A percentile compares a stretch with the other conserved stretches of the same genome.
Conservation (phyloP, 495 filamentous ascomycete species). For the Bacidia rubella region DNA sequence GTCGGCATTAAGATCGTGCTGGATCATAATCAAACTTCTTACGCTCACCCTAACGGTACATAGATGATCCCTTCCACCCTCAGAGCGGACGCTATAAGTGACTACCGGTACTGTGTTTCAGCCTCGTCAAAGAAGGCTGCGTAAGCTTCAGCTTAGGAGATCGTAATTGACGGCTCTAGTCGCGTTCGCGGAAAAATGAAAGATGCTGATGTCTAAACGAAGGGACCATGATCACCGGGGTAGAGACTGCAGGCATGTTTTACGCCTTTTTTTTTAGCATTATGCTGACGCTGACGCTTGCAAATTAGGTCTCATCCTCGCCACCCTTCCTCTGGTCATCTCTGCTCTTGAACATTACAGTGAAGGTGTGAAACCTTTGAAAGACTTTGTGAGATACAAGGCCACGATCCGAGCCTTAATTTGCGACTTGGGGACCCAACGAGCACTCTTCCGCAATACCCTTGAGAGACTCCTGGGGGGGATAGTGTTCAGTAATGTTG, state of each 20-base stretch:
- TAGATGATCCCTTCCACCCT: too few relatives aligned
- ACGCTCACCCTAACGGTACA: too few relatives aligned
- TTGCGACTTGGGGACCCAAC: not conserved
- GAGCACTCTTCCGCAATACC: not conserved
- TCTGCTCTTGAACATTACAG: conserved; percentile 27
- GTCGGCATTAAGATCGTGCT: too few relatives aligned
- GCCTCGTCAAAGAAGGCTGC: too few relatives aligned
- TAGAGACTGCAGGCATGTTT: conserved; percentile 31
- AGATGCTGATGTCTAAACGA: not conserved
- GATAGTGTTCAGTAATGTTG: not conserved
- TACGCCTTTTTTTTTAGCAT: not conserved
- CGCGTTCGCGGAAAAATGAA: not conserved
- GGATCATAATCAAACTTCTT: too few relatives aligned
- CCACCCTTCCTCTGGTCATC: conserved; percentile 27
- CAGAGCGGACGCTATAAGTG: too few relatives aligned
- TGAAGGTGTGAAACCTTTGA: conserved; percentile 16
- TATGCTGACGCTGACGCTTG: not conserved
- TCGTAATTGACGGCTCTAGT: not conserved
- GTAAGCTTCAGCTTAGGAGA: too few relatives aligned
- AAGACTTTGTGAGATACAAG: conserved; percentile 1
- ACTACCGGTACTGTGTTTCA: too few relatives aligned
- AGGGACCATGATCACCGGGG: conserved; percentile 15
- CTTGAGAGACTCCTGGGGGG: not conserved
- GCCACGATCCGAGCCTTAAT: not conserved
- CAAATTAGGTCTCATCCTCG: conserved; percentile 19